Base-by-base conservation (phyloP, 371 early-diverging fungal genomes). In the Apophysomyces trapeziformis region DNA sequence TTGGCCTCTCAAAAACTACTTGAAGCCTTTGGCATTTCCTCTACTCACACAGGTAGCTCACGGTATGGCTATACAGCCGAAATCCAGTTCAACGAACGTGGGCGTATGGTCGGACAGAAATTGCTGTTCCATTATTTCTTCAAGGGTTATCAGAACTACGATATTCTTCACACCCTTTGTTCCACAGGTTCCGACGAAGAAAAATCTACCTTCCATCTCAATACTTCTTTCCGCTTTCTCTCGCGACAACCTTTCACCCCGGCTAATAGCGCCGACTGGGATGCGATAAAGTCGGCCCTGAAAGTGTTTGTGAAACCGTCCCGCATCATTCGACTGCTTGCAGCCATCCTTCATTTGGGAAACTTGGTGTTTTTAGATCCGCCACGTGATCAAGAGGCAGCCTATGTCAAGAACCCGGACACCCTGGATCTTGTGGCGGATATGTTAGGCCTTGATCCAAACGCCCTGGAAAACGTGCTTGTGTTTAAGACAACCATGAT, bases 1-100 rank as follows among this genome's bases (percentile, higher is more conserved):
- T 71, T 90, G 14, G 83, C 89, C 63, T 85, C 89, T 12, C 88
- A 91, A 64, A 72, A 74, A 60, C 85, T 92, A 70, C 76, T 97
- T 2, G 89, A 92, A 54, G 89, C 93, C 4, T 97, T 97, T 86
- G 94, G 94, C 32, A 92, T 93, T 72, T 93, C 95, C 13, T 84
- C 86, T 64, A 93, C 95, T 2, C 66, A 77, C 4, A 73, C 80
- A 47, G 90, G 95, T 79, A 93, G 96, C 11, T 93, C 96, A 6
- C 88, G 95, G 44, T 94, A 92, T 62, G 97, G 95, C n/a, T 88
- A 91, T 58, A 96, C 96, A 73, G 89, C 90, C 7, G 96, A 96
- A 77, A 77, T 96, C 61, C 96, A 95, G 70, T 98, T 96, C 73
- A 89, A 93, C 73, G 91, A 87, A 69, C 84, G 89, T 21, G 80